Evolutionary conservation across 2,329 filamentous ascomycete species (phyloP).

Genomic region (Exophiala xenobiotica): DNA sequence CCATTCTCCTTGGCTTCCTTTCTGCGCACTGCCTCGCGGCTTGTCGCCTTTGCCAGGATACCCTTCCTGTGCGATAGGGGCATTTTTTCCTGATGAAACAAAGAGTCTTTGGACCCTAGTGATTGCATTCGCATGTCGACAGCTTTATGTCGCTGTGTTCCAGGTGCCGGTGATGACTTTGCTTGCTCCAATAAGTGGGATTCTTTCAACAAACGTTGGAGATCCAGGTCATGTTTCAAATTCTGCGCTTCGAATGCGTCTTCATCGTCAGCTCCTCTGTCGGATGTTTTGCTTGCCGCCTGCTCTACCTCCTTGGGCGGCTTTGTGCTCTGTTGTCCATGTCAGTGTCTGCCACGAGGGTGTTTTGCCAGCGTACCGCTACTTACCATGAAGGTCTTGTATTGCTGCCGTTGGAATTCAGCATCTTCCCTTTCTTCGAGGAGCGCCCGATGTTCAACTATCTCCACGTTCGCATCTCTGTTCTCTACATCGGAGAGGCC

Average conservation of each 20-base stretch:
- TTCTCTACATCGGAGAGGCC: slow-evolving; percentile 55
- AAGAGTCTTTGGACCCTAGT: slow-evolving; percentile 72
- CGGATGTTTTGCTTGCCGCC: slow-evolving; percentile 4
- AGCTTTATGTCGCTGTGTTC: slow-evolving; percentile 75
- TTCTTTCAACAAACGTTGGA: slow-evolving; percentile 86
- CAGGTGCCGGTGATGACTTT: slow-evolving; percentile 57
- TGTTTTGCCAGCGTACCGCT: too few species aligned
- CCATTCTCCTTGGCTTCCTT: slow-evolving; percentile 85
- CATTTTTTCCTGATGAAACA: slow-evolving; percentile 81
- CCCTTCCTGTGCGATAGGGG: slow-evolving; percentile 83
- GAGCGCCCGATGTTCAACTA: slow-evolving; percentile 51
- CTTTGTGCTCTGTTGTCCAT: slow-evolving; percentile 13
- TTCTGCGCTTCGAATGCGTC: slow-evolving; percentile 60
- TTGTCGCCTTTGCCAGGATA: slow-evolving; percentile 67
- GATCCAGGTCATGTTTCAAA: slow-evolving; percentile 85
- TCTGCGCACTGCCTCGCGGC: slow-evolving; percentile 69
- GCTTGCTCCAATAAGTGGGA: slow-evolving; percentile 76
- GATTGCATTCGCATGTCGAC: slow-evolving; percentile 80
- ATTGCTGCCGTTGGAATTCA: slow-evolving; percentile 64
- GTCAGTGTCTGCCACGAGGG: slow-evolving; percentile 6
- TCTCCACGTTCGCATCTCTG: slow-evolving; percentile 41
- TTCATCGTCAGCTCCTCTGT: slow-evolving; percentile 33
- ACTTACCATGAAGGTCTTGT: slow-evolving; percentile 75
- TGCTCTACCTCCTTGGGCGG: slow-evolving; percentile 21
- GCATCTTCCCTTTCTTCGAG: slow-evolving; percentile 44